Percentiles rank a stretch among this genome's conserved stretches.
phyloP scores from a whole-genome alignment of 208 protist genomes.

The Crithidia sp. region DNA sequence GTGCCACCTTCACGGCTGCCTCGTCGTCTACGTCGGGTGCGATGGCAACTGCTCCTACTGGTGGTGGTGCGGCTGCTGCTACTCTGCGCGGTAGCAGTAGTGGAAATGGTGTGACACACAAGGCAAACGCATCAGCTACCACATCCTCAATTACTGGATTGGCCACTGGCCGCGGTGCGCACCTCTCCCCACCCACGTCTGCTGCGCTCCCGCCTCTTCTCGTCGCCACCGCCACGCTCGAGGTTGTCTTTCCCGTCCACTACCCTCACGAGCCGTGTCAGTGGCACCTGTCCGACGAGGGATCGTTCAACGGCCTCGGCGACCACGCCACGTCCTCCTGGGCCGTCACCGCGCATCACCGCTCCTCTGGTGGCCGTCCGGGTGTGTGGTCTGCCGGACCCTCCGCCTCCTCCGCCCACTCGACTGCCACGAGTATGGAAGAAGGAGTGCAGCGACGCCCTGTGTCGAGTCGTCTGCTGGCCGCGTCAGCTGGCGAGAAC shows the following conservation, averaged over 20 bases:
- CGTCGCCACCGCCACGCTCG: conserved; percentile 34
- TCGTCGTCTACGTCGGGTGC: neutral
- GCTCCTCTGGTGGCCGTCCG: neutral
- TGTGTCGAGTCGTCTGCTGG: conserved; percentile 6
- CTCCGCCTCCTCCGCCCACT: neutral
- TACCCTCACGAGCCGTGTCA: conserved; percentile 55
- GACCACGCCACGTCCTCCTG: conserved; percentile 29
- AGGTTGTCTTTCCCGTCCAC: conserved; percentile 41
- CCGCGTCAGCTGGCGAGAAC: neutral
- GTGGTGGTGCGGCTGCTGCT: too few species aligned
- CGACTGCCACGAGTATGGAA: neutral
- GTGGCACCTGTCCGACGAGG: conserved; percentile 48
- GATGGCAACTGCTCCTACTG: neutral
- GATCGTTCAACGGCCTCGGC: conserved; percentile 19
- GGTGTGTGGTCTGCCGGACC: neutral
- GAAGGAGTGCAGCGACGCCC: conserved; percentile 4
- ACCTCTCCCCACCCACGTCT: too few species aligned
- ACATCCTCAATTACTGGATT: neutral
- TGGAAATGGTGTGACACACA: neutral
- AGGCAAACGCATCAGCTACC: neutral
- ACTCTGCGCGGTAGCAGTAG: neutral
- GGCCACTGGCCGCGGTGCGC: too few species aligned
- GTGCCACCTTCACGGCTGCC: too few species aligned
- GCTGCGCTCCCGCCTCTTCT: neutral
- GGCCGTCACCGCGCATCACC: conserved; percentile 22